Evolutionary conservation across 179 eudicot species (phyloP).

Genomic region (Beta lomatogona): DNA sequence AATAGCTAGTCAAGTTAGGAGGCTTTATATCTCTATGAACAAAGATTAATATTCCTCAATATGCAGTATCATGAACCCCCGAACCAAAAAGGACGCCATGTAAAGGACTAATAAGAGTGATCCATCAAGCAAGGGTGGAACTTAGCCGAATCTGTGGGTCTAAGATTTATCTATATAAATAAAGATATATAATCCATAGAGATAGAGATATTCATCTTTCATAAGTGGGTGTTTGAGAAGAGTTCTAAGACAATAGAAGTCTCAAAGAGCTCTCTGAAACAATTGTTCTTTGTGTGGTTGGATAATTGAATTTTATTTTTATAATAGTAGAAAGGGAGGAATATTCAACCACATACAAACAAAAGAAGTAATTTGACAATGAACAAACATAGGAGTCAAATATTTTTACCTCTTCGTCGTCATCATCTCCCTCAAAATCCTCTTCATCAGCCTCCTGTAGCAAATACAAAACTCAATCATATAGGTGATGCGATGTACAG

Average conservation of each 20-base stretch:
- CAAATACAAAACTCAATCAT: conserved; percentile 12
- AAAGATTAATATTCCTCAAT: too few relatives aligned
- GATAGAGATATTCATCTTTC: too few relatives aligned
- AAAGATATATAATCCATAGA: too few relatives aligned
- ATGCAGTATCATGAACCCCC: too few relatives aligned
- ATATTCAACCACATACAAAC: not conserved
- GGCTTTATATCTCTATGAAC: too few relatives aligned
- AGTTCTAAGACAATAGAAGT: not conserved
- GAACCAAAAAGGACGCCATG: too few relatives aligned
- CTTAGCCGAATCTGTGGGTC: too few relatives aligned
- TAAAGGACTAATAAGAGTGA: too few relatives aligned
- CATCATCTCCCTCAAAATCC: conserved; percentile 67
- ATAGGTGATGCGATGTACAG: conserved; percentile 4
- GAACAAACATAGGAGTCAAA: not conserved
- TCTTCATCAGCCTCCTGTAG: conserved; percentile 77
- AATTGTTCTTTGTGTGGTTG: not conserved
- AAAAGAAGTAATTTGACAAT: not conserved
- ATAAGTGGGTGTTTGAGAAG: not conserved
- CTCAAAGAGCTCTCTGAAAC: not conserved
- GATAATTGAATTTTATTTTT: too few relatives aligned
- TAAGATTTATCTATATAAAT: too few relatives aligned
- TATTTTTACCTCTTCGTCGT: conserved; percentile 68
- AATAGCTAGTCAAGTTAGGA: not conserved
- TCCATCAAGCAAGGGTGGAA: too few relatives aligned
- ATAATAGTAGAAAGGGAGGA: too few relatives aligned